Evolutionary conservation across 1,139 yeast genomes (phyloP).

Genomic region (Yamadazyma trypodendri): DNA sequence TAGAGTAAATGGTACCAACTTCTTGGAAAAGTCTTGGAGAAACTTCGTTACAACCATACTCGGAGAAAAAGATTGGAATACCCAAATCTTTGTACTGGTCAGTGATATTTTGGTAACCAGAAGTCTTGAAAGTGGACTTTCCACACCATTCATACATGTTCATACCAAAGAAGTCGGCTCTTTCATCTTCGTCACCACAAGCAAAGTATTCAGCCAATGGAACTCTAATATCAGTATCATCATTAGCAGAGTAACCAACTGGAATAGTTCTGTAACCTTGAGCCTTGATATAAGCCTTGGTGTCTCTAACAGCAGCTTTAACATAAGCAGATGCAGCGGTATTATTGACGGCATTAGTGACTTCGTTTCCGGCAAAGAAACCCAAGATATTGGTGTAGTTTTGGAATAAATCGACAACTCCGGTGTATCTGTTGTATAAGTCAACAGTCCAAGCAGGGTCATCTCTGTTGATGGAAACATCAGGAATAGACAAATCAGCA

Average conservation of each 20-base stretch:
- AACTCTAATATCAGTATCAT: constrained; percentile 66
- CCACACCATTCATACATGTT: constrained; percentile 95
- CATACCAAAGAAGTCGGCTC: constrained; percentile 88
- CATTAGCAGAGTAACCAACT: constrained; percentile 93
- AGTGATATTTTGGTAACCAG: constrained; percentile 70
- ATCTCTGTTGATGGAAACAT: constrained; percentile 69
- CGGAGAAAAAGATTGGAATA: constrained; percentile 83
- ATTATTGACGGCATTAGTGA: constrained; percentile 57
- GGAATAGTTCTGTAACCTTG: constrained; percentile 75
- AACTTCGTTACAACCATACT: constrained; percentile 72
- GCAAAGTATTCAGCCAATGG: constrained; percentile 82
- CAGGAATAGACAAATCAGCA: constrained; percentile 86
- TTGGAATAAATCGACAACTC: constrained; percentile 78
- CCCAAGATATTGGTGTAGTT: constrained; percentile 83
- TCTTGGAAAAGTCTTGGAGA: constrained; percentile 66
- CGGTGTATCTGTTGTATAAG: constrained; percentile 73
- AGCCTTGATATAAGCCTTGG: constrained; percentile 72
- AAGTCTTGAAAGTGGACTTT: constrained; percentile 58
- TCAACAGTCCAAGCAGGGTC: constrained; percentile 70
- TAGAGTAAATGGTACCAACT: constrained; percentile 51
- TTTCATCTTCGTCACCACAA: constrained; percentile 64
- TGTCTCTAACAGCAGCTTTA: constrained; percentile 89
- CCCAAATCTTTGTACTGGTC: constrained; percentile 60
- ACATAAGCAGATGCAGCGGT: constrained; percentile 71
- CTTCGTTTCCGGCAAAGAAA: constrained; percentile 93